Conservation (phyloP, 768 basidiomycete genomes). For the Thelephora ganbajun region DNA sequence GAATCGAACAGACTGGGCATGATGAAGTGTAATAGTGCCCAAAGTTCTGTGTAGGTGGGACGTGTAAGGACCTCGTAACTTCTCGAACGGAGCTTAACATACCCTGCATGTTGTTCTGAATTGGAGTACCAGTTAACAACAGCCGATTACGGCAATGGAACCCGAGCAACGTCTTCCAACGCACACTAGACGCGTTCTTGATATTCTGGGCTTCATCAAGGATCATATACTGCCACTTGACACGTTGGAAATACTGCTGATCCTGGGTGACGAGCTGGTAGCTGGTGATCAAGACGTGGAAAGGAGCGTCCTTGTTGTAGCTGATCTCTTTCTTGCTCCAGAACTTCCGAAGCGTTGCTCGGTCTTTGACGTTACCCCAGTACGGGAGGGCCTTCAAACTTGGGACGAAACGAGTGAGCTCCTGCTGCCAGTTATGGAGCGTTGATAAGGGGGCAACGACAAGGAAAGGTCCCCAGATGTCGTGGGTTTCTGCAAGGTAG, state of each 20-base stretch:
- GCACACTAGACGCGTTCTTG: constrained; percentile 90
- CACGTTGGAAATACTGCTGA: constrained; percentile 93
- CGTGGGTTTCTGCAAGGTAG: constrained; percentile 91
- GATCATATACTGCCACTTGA: constrained; percentile 99
- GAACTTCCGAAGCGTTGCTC: constrained; percentile 86
- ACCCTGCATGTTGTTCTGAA: constrained; percentile 99
- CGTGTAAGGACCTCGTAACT: neutral
- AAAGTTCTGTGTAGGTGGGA: constrained; percentile 52
- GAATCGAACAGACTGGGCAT: constrained; percentile 99
- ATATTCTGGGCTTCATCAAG: constrained; percentile 99
- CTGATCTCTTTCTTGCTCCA: constrained; percentile 98
- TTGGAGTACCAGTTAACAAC: constrained; percentile 92
- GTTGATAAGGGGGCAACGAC: constrained; percentile 97
- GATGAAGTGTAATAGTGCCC: constrained; percentile 98
- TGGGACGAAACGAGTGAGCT: constrained; percentile 91
- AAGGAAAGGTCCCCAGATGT: constrained; percentile 98
- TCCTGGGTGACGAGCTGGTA: constrained; percentile 95
- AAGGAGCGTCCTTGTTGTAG: constrained; percentile 89
- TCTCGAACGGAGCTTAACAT: constrained; percentile 8
- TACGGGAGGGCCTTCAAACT: constrained; percentile 89
- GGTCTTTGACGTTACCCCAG: constrained; percentile 96
- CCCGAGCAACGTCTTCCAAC: constrained; percentile 94
- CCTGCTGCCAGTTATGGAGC: constrained; percentile 98
- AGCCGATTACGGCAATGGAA: constrained; percentile 94
- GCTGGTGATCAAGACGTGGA: constrained; percentile 92